phyloP scores from a whole-genome alignment of 352 stramenopile species.

The Globisporangium spiculum region DNA sequence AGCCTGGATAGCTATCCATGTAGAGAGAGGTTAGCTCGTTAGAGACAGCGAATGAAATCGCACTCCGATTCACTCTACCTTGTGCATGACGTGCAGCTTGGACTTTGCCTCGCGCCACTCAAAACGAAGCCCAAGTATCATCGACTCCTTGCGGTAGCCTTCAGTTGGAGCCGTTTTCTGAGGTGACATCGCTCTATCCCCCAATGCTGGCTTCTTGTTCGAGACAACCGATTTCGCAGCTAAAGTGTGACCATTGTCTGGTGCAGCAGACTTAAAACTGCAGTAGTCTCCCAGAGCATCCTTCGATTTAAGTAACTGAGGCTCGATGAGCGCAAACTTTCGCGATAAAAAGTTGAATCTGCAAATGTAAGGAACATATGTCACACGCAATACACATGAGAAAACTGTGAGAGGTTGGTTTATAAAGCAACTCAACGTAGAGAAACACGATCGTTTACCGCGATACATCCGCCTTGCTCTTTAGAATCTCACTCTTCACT shows the following conservation, averaged over 20 bases:
- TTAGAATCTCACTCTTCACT: background rate
- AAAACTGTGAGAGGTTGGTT: no score
- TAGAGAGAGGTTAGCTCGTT: background rate
- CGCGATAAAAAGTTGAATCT: conserved; percentile 43
- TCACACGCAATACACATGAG: background rate
- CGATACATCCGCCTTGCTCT: conserved; percentile 2
- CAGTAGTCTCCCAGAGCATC: conserved; percentile 50
- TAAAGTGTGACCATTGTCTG: background rate
- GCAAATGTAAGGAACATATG: background rate
- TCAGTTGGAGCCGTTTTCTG: background rate
- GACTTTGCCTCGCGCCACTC: conserved; percentile 68
- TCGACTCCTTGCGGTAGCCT: conserved; percentile 30
- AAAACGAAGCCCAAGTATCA: conserved; percentile 57
- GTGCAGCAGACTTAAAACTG: conserved; percentile 44
- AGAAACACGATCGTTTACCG: background rate
- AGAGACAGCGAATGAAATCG: background rate
- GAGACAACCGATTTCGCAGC: background rate
- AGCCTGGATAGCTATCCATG: background rate
- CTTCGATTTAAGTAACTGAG: conserved; percentile 32
- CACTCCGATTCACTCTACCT: conserved; percentile 30
- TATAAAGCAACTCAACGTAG: background rate
- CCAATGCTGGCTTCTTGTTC: background rate
- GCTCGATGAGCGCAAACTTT: conserved; percentile 50
- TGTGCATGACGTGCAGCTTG: conserved; percentile 57
- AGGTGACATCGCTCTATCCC: background rate